A percentile compares a stretch with the other conserved stretches of the same genome.
Conservation (phyloP, 441 rosid genomes). For the Corymbia citriodora region DNA sequence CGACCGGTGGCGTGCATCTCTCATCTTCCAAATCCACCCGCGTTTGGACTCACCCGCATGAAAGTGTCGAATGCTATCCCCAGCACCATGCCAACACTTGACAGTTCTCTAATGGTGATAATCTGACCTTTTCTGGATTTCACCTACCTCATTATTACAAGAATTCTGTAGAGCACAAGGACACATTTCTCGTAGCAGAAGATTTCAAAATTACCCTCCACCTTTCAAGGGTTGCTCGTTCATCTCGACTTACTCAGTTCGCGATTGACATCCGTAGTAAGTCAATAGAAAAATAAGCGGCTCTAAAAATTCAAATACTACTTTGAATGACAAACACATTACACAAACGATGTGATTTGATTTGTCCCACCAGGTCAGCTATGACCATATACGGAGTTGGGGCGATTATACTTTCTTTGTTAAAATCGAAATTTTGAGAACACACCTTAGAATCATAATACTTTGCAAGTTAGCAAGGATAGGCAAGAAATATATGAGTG, state of each 20-base stretch:
- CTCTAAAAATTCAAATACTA: not conserved
- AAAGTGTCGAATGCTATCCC: too few species aligned
- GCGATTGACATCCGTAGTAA: rapidly evolving
- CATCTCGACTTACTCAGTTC: not conserved
- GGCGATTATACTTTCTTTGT: not conserved
- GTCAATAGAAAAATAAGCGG: not conserved
- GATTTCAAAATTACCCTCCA: not conserved
- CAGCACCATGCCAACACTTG: too few species aligned
- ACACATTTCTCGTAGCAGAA: not conserved
- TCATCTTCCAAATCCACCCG: not conserved
- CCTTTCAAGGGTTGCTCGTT: not conserved
- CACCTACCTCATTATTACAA: not conserved
- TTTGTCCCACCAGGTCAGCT: not conserved
- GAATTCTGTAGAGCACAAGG: not conserved
- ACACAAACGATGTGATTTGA: not conserved
- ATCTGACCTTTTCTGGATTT: too few species aligned
- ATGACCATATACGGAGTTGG: rapidly evolving
- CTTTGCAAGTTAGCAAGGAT: not conserved
- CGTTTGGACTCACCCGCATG: not conserved
- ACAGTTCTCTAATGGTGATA: too few species aligned
- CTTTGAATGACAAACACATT: not conserved
- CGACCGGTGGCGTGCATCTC: not conserved
- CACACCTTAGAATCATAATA: rapidly evolving
- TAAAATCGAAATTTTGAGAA: not conserved
- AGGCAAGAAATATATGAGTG: rapidly evolving